These are phyloP conservation scores for Aspergillus niger DNA, from an alignment of 2,329 filamentous ascomycete genomes.

Conservation along the genomic window DNA sequence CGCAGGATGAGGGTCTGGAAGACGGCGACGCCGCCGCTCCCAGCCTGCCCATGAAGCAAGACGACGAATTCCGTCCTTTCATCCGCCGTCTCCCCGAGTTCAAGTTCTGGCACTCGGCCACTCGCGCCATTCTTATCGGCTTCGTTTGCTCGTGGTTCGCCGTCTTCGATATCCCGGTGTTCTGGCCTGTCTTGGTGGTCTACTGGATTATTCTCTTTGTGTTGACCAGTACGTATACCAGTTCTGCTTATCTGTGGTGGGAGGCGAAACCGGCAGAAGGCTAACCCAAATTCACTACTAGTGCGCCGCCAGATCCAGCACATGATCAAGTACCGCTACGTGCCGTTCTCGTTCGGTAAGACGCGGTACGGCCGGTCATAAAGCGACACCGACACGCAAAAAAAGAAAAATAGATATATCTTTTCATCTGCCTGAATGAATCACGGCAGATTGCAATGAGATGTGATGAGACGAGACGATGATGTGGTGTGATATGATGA, in stretches of 20 bases:
- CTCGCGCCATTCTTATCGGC: constrained; percentile 77
- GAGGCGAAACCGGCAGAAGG: not conserved
- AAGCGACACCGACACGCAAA: not conserved
- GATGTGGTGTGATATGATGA: not conserved
- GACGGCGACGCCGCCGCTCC: constrained; percentile 74
- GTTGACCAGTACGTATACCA: constrained; percentile 75
- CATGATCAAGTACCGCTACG: constrained; percentile 99
- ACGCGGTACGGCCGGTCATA: constrained; percentile 63
- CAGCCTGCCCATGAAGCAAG: constrained; percentile 83
- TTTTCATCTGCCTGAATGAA: not conserved
- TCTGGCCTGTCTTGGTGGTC: constrained; percentile 97
- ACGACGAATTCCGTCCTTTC: constrained; percentile 97
- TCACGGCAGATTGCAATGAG: not conserved
- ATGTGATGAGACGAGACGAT: not conserved
- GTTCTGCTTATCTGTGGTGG: not conserved
- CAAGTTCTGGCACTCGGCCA: constrained; percentile 99
- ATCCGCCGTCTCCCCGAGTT: constrained; percentile 96
- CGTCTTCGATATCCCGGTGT: constrained; percentile 94
- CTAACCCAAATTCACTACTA: constrained; percentile 41
- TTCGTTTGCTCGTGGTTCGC: constrained; percentile 91
- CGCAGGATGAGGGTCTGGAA: constrained; percentile 94
- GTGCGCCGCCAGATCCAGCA: constrained; percentile 99
- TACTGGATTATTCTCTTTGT: constrained; percentile 98
- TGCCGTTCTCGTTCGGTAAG: constrained; percentile 91
- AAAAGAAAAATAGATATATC: not conserved